Evolutionary conservation across 257 asterid species (phyloP), one percentile per base, ranked within the genome.

Genomic region (Scutellaria baicalensis): DNA sequence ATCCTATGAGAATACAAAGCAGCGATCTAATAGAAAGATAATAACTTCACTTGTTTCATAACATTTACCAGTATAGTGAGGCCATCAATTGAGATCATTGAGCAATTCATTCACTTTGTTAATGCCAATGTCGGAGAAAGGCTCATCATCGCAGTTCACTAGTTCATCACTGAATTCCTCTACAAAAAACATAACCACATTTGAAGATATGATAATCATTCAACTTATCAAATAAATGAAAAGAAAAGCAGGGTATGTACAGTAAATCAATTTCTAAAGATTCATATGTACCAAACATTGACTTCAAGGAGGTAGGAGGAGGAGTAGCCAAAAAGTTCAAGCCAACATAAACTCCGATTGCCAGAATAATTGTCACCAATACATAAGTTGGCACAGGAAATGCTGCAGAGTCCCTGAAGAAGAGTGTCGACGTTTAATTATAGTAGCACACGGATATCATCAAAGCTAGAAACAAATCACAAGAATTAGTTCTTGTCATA

Each of bases 271-370:
- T 50, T 50, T 44, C 31, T 21, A 13, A 42, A 17, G 55, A 57
- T 52, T 39, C 8, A 16, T 49, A 73, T 42, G 70, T 84, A 86
- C 95, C 93, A 58, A 84, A 84, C 55, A 88, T 84, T 13, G 81
- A 80, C 82, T 79, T 78, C 84, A 83, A 79, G 60, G 92, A 88
- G 44, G 86, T 79, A 45, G 94, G 90, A 68, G 95, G 89, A 56
- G 92, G 95, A 54, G 92, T 80, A 51, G 88, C 81, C 84, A 90
- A 47, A 68, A 88, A 88, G 77, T 85, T 83, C 65, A 88, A 81
- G 69, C 92, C 92, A 48, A 75, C 78, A 66, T 88, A 88, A 17
- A 83, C 70, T 54, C 76, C 95, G 64, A 86, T 77, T 44, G 85
- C 90, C 58, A 88, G 73, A 43, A 75, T 76, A 42, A 83, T 61